phyloP scores from a whole-genome alignment of 2,329 filamentous ascomycete genomes.

The Fusarium illudens region DNA sequence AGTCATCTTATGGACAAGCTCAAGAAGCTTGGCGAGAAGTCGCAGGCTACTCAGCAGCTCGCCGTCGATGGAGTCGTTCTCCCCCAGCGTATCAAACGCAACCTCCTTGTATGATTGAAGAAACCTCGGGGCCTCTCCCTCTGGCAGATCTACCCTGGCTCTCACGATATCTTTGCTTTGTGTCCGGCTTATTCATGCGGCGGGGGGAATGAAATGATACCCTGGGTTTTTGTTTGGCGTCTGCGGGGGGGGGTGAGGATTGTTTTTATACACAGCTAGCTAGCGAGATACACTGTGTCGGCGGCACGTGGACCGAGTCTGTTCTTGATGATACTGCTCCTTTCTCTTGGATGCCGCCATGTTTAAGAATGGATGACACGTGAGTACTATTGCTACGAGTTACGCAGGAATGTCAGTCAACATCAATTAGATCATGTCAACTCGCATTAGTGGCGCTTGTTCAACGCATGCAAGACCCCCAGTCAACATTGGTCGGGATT shows the following conservation, averaged over 20 bases:
- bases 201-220: conserved; percentile 25
- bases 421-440: not conserved
- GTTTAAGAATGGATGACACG: not conserved
- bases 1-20: conserved; percentile 67
- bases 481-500: not conserved
- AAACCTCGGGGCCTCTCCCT: not conserved
- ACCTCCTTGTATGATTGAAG: conserved; percentile 38
- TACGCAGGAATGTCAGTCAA: conserved; percentile 11
- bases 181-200: not conserved
- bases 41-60: conserved; percentile 45
- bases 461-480: not conserved
- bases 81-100: conserved; percentile 57
- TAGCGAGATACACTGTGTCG: not conserved
- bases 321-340: not conserved
- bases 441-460: not conserved
- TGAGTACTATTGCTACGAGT: not conserved
- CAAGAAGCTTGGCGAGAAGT: conserved; percentile 54
- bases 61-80: conserved; percentile 46
- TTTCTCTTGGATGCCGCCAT: not conserved
- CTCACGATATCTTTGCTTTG: not conserved
- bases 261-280: conserved; percentile 6
- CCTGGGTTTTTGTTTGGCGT: conserved; percentile 29
- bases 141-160: not conserved
- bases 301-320: not conserved
- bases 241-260: not conserved